Conservation (phyloP, 345 rosid species). For the Abelmoschus esculentus region DNA sequence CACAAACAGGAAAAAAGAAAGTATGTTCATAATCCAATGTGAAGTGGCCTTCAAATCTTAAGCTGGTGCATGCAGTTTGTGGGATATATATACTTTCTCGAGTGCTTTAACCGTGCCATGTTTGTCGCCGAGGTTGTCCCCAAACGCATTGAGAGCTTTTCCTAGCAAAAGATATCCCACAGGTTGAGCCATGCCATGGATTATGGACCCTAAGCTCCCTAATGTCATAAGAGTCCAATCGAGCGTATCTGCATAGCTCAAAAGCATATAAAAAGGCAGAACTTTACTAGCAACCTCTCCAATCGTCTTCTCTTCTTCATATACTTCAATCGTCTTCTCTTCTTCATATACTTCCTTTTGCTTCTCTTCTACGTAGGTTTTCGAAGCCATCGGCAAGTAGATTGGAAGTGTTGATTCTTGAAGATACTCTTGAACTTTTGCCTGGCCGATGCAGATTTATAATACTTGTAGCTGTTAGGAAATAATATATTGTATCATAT, state of each 20-base stretch:
- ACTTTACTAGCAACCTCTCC: not conserved
- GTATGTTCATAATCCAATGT: not conserved
- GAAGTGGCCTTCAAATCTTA: not conserved
- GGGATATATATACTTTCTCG: constrained; percentile 14
- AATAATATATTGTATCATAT: not conserved
- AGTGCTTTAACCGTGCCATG: constrained; percentile 32
- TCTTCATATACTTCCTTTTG: constrained; percentile 1
- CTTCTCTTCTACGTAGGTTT: not conserved
- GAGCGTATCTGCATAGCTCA: constrained; percentile 39
- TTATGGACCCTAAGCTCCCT: constrained; percentile 44
- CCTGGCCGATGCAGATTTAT: not conserved
- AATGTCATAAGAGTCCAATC: constrained; percentile 47
- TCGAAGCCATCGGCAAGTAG: not conserved
- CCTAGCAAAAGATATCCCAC: constrained; percentile 52
- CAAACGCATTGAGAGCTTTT: constrained; percentile 49
- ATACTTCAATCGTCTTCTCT: not conserved
- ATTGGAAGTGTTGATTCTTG: not conserved
- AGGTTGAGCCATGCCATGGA: constrained; percentile 56
- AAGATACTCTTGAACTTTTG: not conserved
- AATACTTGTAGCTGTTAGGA: not conserved
- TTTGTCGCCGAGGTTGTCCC: constrained; percentile 20
- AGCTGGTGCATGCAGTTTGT: too few relatives aligned
- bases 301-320: not conserved
- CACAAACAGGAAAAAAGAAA: not conserved
- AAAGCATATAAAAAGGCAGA: constrained; percentile 35